Evolutionary conservation across 225 moss, liverwort and hornwort genomes (phyloP).

Genomic region (Pseudoscleropodium purum): DNA sequence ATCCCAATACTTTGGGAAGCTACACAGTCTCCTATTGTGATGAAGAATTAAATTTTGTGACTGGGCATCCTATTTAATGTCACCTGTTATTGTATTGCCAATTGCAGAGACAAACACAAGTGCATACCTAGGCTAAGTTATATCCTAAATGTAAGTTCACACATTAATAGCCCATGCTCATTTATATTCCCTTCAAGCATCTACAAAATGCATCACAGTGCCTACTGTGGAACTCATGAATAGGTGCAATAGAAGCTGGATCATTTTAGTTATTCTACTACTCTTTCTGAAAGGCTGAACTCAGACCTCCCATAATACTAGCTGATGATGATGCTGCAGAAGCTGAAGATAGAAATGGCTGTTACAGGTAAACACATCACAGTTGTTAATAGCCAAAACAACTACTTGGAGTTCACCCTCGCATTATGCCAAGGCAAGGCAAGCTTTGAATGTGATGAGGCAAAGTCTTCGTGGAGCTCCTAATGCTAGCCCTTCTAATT

Average conservation of each 20-base stretch:
- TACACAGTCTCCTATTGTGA: not conserved
- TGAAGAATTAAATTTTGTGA: not conserved
- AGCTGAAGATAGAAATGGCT: conserved; percentile 1
- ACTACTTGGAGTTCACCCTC: not conserved
- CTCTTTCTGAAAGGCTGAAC: conserved; percentile 3
- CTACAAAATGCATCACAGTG: not conserved
- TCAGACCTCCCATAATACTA: conserved; percentile 11
- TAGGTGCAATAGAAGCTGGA: not conserved
- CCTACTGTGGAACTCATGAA: too few relatives aligned
- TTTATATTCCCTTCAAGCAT: not conserved
- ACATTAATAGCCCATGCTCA: not conserved
- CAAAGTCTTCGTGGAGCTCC: too few relatives aligned
- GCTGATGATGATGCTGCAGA: not conserved
- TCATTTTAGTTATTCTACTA: not conserved
- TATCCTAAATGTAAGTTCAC: not conserved
- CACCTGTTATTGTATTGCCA: not conserved
- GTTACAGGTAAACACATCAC: not conserved
- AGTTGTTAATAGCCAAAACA: not conserved
- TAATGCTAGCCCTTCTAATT: too few relatives aligned
- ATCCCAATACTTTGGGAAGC: not conserved
- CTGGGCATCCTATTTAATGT: not conserved
- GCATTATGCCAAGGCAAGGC: not conserved
- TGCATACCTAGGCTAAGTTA: too few relatives aligned
- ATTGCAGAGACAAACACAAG: not conserved
- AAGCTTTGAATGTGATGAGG: not conserved